These are phyloP conservation scores for Alternaria brassicicola DNA, from an alignment of 2,329 filamentous ascomycete species.

Conservation along the genomic window DNA sequence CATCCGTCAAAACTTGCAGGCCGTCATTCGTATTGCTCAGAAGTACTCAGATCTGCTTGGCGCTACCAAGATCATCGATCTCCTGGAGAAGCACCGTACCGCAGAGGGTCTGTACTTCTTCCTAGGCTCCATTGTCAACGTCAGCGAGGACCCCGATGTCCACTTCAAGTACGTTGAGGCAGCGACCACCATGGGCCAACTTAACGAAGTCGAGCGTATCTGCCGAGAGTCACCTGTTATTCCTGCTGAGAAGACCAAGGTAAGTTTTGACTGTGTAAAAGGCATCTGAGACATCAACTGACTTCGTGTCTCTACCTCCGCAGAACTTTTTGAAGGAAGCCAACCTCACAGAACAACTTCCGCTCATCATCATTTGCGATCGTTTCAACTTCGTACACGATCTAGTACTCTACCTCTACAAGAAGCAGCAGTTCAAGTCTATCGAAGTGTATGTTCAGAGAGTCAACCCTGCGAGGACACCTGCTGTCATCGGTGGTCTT, in stretches of 20 bases:
- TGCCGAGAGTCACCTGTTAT: constrained; percentile 78
- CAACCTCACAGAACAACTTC: constrained; percentile 86
- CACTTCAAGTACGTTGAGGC: constrained; percentile 99
- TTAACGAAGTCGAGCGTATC: constrained; percentile 95
- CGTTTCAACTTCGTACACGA: constrained; percentile 99
- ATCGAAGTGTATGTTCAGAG: constrained; percentile 98
- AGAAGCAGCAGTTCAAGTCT: constrained; percentile 98
- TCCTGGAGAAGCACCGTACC: constrained; percentile 97
- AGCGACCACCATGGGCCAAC: constrained; percentile 89
- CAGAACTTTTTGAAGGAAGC: constrained; percentile 97
- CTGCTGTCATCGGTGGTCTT: constrained; percentile 89
- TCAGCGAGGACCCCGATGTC: constrained; percentile 93
- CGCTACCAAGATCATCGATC: constrained; percentile 82
- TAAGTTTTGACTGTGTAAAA: neutral
- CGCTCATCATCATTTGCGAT: constrained; percentile 97
- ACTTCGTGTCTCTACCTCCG: neutral
- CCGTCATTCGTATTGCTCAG: constrained; percentile 92
- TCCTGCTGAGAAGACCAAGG: constrained; percentile 91
- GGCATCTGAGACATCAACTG: neutral
- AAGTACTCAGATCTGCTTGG: constrained; percentile 97
- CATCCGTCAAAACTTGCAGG: constrained; percentile 94
- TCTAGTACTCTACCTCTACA: constrained; percentile 93
- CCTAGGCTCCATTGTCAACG: constrained; percentile 94
- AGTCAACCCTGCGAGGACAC: constrained; percentile 89
- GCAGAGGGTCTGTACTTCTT: constrained; percentile 98